Conservation (phyloP, 1,284 basidiomycete genomes). For the Tylopilus orsonianus region DNA sequence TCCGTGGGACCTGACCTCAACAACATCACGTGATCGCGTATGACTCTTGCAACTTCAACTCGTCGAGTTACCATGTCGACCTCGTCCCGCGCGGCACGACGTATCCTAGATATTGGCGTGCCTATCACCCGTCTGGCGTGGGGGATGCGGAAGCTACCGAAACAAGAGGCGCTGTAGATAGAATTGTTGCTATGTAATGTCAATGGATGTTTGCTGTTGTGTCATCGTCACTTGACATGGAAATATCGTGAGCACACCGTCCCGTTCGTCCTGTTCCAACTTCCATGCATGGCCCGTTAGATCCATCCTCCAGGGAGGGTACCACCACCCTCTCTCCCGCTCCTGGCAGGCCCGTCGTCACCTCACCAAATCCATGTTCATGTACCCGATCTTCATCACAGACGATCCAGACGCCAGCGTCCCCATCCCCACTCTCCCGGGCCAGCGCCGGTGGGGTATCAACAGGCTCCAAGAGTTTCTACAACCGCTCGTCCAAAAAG, state of each 20-base stretch:
- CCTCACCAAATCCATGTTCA: conserved; percentile 89
- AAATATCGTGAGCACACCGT: conserved; percentile 28
- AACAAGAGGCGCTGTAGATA: too few relatives aligned
- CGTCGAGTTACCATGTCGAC: too few relatives aligned
- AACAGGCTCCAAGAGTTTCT: conserved; percentile 90
- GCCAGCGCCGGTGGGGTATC: conserved; percentile 91
- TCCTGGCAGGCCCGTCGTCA: conserved; percentile 78
- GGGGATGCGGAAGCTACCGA: too few relatives aligned
- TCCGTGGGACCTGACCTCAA: conserved; percentile 41
- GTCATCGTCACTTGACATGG: conserved; percentile 15
- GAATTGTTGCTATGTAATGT: too few relatives aligned
- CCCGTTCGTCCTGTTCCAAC: neutral
- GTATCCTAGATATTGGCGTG: too few relatives aligned
- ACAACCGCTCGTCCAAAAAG: conserved; percentile 85
- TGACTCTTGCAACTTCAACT: too few relatives aligned
- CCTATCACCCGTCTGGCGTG: too few relatives aligned
- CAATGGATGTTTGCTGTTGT: too few relatives aligned
- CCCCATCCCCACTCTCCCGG: conserved; percentile 76
- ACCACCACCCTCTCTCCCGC: conserved; percentile 85
- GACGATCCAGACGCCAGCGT: conserved; percentile 86
- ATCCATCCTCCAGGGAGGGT: conserved; percentile 90
- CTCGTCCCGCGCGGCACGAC: too few relatives aligned
- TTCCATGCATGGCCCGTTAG: conserved; percentile 26
- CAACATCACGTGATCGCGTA: conserved; percentile 39
- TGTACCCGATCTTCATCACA: conserved; percentile 97